Conservation (phyloP, 2,329 filamentous ascomycete species). For the Pseudogymnoascus sp. region DNA sequence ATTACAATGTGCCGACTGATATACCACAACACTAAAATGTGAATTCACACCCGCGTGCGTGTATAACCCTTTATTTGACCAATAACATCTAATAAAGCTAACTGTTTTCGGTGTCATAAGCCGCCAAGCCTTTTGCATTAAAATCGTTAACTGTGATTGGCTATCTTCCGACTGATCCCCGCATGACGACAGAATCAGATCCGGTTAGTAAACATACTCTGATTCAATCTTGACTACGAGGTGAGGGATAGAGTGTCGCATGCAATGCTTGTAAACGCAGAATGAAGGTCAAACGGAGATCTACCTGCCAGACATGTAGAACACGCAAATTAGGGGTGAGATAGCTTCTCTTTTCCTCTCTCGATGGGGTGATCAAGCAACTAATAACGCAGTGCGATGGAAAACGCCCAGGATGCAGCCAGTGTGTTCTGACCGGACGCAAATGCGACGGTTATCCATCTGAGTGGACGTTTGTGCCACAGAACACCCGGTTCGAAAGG, state of each 20-base stretch:
- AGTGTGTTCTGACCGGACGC: slow-evolving; percentile 21
- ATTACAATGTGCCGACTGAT: background rate
- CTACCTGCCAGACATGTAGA: background rate
- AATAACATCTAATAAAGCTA: background rate
- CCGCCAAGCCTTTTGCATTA: background rate
- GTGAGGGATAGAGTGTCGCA: background rate
- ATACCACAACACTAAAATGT: too few relatives aligned
- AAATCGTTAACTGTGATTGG: background rate
- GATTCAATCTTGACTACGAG: background rate
- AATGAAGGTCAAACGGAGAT: background rate
- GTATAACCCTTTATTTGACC: too few relatives aligned
- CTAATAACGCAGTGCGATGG: slow-evolving; percentile 21
- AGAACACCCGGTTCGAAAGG: background rate
- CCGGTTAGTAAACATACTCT: background rate
- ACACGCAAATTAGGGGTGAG: background rate
- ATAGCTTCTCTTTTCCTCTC: slow-evolving; percentile 2
- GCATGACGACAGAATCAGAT: background rate
- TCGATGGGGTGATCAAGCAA: slow-evolving; percentile 10
- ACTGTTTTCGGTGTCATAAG: background rate
- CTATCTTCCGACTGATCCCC: background rate
- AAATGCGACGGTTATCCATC: slow-evolving; percentile 22
- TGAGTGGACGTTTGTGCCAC: slow-evolving; percentile 20
- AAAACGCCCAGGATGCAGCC: slow-evolving; percentile 23
- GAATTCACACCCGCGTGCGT: too few relatives aligned
- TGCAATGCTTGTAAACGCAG: background rate